Conservation (phyloP, 1,284 basidiomycete species). For the Mycena citricolor region DNA sequence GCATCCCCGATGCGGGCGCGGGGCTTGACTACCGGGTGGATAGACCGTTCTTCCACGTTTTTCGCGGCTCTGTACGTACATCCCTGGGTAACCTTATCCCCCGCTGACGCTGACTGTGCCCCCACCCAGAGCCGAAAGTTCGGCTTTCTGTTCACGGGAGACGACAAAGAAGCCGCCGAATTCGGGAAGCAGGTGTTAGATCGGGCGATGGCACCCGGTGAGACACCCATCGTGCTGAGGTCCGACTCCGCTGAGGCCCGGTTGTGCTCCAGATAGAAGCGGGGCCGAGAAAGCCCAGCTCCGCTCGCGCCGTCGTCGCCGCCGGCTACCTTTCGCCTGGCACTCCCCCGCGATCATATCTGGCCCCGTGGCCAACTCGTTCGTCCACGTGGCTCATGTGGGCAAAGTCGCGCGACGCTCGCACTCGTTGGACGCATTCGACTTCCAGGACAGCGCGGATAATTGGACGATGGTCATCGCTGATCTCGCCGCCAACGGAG, state of each 20-base stretch:
- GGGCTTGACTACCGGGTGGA: conserved; percentile 80
- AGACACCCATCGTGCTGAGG: too few species aligned
- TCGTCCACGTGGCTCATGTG: conserved; percentile 87
- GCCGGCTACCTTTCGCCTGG: too few species aligned
- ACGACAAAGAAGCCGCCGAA: conserved; percentile 58
- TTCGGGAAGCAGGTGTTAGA: conserved; percentile 54
- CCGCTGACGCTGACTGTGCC: conserved; percentile 6
- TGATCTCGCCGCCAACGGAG: conserved; percentile 9
- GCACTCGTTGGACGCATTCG: neutral
- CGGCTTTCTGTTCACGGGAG: conserved; percentile 64
- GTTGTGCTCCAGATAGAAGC: too few species aligned
- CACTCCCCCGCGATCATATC: conserved; percentile 68
- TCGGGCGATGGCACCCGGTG: conserved; percentile 41
- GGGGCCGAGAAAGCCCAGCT: too few species aligned
- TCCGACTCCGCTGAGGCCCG: too few species aligned
- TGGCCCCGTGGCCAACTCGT: conserved; percentile 70
- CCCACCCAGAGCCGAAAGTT: conserved; percentile 70
- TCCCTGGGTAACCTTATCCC: conserved; percentile 2
- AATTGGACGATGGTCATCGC: conserved; percentile 20
- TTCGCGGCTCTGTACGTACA: conserved; percentile 74
- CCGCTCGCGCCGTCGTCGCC: too few species aligned
- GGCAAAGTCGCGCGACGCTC: too few species aligned
- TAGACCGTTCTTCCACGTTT: conserved; percentile 90
- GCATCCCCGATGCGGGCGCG: conserved; percentile 60
- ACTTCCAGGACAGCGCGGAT: too few species aligned